Evolutionary conservation across 768 basidiomycete genomes (phyloP).

Genomic region (Mrakia hoshinonis): DNA sequence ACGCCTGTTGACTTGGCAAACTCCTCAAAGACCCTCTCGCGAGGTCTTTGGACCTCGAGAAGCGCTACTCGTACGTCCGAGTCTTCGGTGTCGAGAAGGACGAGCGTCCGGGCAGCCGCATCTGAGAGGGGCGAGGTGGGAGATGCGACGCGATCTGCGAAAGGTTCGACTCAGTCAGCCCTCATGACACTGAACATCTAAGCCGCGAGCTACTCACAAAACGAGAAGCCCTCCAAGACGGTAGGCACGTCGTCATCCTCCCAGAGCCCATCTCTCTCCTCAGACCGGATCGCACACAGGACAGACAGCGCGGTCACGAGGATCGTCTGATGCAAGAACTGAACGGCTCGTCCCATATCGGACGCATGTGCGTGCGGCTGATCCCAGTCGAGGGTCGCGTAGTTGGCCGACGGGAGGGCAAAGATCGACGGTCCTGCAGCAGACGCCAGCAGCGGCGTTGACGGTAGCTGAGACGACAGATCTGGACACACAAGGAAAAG

Average conservation of each 20-base stretch:
- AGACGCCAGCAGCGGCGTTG: not conserved
- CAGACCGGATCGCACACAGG: not conserved
- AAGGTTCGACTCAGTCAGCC: not conserved
- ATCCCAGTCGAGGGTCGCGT: not conserved
- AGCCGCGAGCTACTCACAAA: slow-evolving; percentile 9
- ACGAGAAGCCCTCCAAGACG: not conserved
- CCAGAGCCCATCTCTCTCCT: not conserved
- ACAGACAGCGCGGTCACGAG: slow-evolving; percentile 10
- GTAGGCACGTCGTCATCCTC: not conserved
- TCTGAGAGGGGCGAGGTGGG: not conserved
- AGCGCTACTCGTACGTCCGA: not conserved
- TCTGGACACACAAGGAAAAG: not conserved
- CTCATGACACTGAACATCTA: not conserved
- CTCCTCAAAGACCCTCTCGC: slow-evolving; percentile 1
- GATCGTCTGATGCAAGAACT: not conserved
- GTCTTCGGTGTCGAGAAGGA: slow-evolving; percentile 3
- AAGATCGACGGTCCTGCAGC: not conserved
- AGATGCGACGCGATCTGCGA: not conserved
- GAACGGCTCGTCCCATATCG: not conserved
- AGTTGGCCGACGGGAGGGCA: not conserved
- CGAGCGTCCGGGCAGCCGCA: not conserved
- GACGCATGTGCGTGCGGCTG: not conserved
- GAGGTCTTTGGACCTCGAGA: not conserved
- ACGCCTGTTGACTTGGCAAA: not conserved
- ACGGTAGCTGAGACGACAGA: not conserved